Evolutionary conservation across 2,329 filamentous ascomycete species (phyloP), one percentile per base, ranked within the genome.

Genomic region (Teratosphaeria epicoccoides): DNA sequence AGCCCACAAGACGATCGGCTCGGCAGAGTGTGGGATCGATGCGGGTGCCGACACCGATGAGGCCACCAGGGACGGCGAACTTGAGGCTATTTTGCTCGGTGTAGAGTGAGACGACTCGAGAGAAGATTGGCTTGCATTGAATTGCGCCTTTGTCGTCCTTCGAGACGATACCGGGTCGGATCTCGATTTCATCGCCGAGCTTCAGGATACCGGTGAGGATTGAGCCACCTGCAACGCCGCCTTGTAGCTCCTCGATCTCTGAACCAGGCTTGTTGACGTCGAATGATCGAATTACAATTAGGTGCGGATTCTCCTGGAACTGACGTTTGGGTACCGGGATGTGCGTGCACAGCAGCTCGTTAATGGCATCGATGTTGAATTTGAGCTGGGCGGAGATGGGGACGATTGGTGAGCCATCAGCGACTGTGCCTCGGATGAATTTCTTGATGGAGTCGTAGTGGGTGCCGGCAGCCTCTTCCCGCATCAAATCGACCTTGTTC

Each of bases 211-310:
- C 93, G 68, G 91, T 95, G 61, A 98, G 76, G 68, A 98, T 97
- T 72, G 83, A 89, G 61, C 93, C 93, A 83, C 93, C 93, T 62
- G 93, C 93, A 70, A 98, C 93, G 81, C 93, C 93, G 68, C 93
- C 93, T 81, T 97, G 96, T 57, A 98, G 79, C 63, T 98, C 93
- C 55, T 97, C 91, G 59, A 98, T 97, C 73, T 96, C 93, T 43
- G 93, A 90, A 80, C 93, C 93, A 43, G 93, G 93, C 81, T 98
- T 98, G 83, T 98, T 98, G 67, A 98, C 94, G 68, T 98, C 93
- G 71, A 98, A 98, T 2, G 91, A 97, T 71, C 93, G 88, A 71
- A 98, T 98, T 68, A 98, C 85, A 66, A 98, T 98, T 88, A 98
- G 96, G 74, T 95, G 90, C 43, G 93, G 93, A 60, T 91, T 87